phyloP scores from a whole-genome alignment of 345 rosid genomes.

The Lumnitzera littorea region DNA sequence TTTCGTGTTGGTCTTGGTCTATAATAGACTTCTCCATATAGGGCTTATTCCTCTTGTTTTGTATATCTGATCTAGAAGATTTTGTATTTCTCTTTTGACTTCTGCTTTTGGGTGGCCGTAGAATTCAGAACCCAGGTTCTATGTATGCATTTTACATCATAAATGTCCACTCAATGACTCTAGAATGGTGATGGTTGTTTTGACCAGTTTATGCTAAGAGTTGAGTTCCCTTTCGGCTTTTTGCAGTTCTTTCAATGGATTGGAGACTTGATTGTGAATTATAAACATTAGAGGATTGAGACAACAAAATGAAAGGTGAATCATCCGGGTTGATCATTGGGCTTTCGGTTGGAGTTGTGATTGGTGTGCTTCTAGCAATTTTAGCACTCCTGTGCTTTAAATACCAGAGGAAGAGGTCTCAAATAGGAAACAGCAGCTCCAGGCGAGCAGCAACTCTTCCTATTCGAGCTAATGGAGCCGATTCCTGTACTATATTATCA shows the following conservation, averaged over 20 bases:
- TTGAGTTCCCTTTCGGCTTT: not conserved
- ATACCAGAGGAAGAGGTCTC: slow-evolving; percentile 73
- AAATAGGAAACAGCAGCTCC: slow-evolving; percentile 86
- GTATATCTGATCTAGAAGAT: not conserved
- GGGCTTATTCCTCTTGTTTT: too few relatives aligned
- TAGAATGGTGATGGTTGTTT: not conserved
- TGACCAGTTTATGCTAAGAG: slow-evolving; percentile 8
- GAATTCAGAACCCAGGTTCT: not conserved
- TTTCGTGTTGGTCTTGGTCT: too few relatives aligned
- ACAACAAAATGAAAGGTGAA: slow-evolving; percentile 61
- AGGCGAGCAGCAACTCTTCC: slow-evolving; percentile 70
- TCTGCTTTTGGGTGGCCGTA: not conserved
- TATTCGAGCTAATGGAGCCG: slow-evolving; percentile 71
- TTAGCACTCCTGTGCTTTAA: slow-evolving; percentile 46
- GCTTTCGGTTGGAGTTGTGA: slow-evolving; percentile 84
- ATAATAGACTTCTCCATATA: too few relatives aligned
- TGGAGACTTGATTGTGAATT: slow-evolving; percentile 23
- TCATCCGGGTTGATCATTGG: slow-evolving; percentile 85
- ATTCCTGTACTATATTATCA: slow-evolving; percentile 61
- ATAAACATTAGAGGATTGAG: slow-evolving; percentile 5
- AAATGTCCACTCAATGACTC: slow-evolving; percentile 3
- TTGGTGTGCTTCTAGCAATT: slow-evolving; percentile 77
- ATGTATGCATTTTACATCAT: slow-evolving; percentile 6
- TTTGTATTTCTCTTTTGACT: slow-evolving; percentile 2
- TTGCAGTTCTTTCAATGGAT: slow-evolving; percentile 27